Percentiles rank a stretch among this genome's conserved stretches.
Evolutionary conservation across 2,329 filamentous ascomycete species (phyloP).

Genomic region (Cladophialophora psammophila): DNA sequence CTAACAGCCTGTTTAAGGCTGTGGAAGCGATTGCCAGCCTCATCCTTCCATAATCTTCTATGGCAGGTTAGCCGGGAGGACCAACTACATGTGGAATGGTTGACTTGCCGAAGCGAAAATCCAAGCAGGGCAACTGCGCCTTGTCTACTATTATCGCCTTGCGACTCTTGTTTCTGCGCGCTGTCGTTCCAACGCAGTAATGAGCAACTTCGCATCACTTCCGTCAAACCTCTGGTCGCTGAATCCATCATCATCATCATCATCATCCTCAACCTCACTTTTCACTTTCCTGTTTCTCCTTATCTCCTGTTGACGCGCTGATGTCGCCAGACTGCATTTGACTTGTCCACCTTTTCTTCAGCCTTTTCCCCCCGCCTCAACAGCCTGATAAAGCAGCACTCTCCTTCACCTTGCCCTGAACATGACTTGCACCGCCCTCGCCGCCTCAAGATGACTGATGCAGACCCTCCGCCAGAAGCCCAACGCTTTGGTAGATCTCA

Average conservation of each 20-base stretch:
- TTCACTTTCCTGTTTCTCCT: conserved; percentile 13
- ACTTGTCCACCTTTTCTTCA: conserved; percentile 19
- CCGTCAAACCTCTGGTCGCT: background rate
- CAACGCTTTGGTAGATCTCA: conserved; percentile 68
- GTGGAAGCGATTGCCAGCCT: background rate
- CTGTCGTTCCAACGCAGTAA: background rate
- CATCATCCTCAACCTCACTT: conserved; percentile 15
- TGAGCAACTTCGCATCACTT: conserved; percentile 6
- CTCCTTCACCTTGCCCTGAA: conserved; percentile 29
- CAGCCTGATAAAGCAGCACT: conserved; percentile 27
- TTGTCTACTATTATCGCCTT: background rate
- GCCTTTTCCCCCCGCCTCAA: conserved; percentile 29
- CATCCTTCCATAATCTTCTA: background rate
- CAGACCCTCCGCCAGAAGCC: conserved; percentile 39
- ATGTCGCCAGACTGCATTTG: conserved; percentile 24
- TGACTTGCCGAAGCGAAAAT: background rate
- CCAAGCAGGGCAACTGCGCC: background rate
- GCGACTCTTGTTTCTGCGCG: conserved; percentile 1
- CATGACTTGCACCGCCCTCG: conserved; percentile 32
- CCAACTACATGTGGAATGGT: background rate
- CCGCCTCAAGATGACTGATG: conserved; percentile 39
- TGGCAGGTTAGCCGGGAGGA: background rate
- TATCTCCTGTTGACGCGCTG: conserved; percentile 23
- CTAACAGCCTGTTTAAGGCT: background rate
- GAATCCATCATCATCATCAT: conserved; percentile 1